Evolutionary conservation across 2,329 filamentous ascomycete species (phyloP).

Genomic region (Cytospora piceicola): DNA sequence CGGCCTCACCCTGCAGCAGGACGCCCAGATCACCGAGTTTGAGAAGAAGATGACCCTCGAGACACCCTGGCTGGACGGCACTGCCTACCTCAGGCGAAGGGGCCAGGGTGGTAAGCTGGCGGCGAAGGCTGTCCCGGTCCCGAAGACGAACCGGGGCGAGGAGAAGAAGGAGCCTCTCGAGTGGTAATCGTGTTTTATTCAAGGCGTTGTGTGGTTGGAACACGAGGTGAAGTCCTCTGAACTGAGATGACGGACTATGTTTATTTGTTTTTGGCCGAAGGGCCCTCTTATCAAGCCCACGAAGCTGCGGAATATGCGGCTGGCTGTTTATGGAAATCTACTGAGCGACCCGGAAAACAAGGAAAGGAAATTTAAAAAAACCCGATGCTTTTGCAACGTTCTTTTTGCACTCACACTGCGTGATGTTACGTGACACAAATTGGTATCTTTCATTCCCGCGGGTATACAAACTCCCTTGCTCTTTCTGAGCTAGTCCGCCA

Average conservation of each 20-base stretch:
- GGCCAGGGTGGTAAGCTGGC: slow-evolving; percentile 59
- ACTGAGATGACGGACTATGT: not conserved
- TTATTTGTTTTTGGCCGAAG: slow-evolving; percentile 7
- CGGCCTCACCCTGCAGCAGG: slow-evolving; percentile 88
- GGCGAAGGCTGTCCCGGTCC: slow-evolving; percentile 69
- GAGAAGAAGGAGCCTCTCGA: slow-evolving; percentile 84
- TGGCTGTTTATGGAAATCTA: slow-evolving; percentile 8
- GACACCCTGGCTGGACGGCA: slow-evolving; percentile 91
- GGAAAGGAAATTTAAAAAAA: slow-evolving; percentile 7
- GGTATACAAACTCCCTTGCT: not conserved
- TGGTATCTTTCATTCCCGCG: not conserved
- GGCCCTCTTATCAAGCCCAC: not conserved
- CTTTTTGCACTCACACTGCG: not conserved
- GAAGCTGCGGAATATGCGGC: not conserved
- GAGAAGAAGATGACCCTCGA: slow-evolving; percentile 76
- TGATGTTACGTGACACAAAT: not conserved
- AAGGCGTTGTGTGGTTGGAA: slow-evolving; percentile 21
- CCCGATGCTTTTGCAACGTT: not conserved
- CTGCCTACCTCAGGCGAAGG: slow-evolving; percentile 72
- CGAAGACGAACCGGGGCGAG: slow-evolving; percentile 87
- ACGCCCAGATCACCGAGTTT: slow-evolving; percentile 83
- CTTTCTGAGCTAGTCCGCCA: not conserved
- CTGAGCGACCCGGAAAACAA: slow-evolving; percentile 17
- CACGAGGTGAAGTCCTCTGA: not conserved
- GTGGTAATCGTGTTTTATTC: slow-evolving; percentile 61